Percentiles rank a stretch among this genome's conserved stretches.
phyloP scores from a whole-genome alignment of 2,329 filamentous ascomycete genomes.

The Ascochyta koolunga region DNA sequence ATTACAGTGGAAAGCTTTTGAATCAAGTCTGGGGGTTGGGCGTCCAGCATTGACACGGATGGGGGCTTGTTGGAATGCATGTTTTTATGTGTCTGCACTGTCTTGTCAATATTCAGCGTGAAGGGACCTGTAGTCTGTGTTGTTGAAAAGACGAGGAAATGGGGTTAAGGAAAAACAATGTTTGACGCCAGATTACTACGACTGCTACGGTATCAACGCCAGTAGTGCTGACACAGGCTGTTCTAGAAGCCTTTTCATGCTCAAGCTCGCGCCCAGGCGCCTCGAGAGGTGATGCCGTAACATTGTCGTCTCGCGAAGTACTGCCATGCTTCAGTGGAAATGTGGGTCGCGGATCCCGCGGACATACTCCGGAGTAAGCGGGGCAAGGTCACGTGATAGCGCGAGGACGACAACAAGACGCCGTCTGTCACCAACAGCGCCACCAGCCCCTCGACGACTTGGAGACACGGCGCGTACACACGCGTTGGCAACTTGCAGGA shows the following conservation, averaged over 20 bases:
- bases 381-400: conserved; percentile 33
- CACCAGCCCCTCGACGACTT: conserved; percentile 25
- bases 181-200: background rate
- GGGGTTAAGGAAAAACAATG: background rate
- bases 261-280: background rate
- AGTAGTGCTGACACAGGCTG: background rate
- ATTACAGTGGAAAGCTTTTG: conserved; percentile 30
- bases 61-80: background rate
- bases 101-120: background rate
- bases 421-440: conserved; percentile 22
- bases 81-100: background rate
- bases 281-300: background rate
- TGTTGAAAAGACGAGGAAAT: background rate
- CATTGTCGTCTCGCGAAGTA: conserved; percentile 6
- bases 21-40: conserved; percentile 19
- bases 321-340: conserved; percentile 5
- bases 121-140: background rate
- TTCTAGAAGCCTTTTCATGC: background rate
- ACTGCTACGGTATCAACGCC: background rate
- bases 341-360: conserved; percentile 1
- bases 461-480: conserved; percentile 19
- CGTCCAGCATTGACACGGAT: conserved; percentile 19
- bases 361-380: conserved; percentile 2
- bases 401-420: conserved; percentile 28
- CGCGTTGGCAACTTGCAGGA: conserved; percentile 27